A percentile compares a stretch with the other conserved stretches of the same genome.
These are phyloP conservation scores for Kazachstania sp. DNA, from an alignment of 1,139 yeast species.

Conservation along the genomic window DNA sequence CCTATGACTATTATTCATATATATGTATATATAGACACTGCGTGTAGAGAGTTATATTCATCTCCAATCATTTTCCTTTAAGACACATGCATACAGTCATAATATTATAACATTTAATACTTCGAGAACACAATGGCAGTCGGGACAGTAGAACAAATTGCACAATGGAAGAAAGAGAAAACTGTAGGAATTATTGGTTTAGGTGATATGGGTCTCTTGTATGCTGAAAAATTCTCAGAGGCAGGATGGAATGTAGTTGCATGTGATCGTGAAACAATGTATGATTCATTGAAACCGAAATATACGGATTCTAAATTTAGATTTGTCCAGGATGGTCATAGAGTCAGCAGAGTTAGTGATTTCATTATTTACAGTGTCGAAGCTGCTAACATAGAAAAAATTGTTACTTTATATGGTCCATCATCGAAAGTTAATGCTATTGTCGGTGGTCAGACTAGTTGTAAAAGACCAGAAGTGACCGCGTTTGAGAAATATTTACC, in stretches of 20 bases:
- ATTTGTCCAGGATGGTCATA: slow-evolving; percentile 66
- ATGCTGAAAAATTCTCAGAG: slow-evolving; percentile 65
- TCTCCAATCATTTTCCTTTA: too few relatives aligned
- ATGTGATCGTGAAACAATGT: slow-evolving; percentile 73
- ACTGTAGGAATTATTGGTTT: slow-evolving; percentile 85
- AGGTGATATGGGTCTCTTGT: slow-evolving; percentile 92
- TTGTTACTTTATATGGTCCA: slow-evolving; percentile 73
- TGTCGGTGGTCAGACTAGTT: slow-evolving; percentile 97
- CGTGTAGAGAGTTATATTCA: too few relatives aligned
- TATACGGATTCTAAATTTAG: slow-evolving; percentile 41
- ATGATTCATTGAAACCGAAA: slow-evolving; percentile 39
- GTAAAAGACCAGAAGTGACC: slow-evolving; percentile 80
- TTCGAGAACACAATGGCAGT: background rate
- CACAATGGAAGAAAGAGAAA: slow-evolving; percentile 37
- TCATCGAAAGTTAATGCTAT: slow-evolving; percentile 79
- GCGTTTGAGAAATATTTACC: slow-evolving; percentile 79
- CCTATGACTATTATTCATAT: background rate
- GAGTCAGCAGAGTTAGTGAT: slow-evolving; percentile 72
- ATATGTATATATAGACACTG: too few relatives aligned
- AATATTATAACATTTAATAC: slow-evolving; percentile 5
- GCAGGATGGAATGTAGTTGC: slow-evolving; percentile 93
- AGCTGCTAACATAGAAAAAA: slow-evolving; percentile 67
- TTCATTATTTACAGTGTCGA: slow-evolving; percentile 84
- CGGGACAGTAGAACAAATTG: slow-evolving; percentile 9
- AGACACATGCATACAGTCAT: too few relatives aligned